These are phyloP conservation scores for Discostella stelligera DNA, from an alignment of 352 stramenopile genomes.

Conservation along the genomic window DNA sequence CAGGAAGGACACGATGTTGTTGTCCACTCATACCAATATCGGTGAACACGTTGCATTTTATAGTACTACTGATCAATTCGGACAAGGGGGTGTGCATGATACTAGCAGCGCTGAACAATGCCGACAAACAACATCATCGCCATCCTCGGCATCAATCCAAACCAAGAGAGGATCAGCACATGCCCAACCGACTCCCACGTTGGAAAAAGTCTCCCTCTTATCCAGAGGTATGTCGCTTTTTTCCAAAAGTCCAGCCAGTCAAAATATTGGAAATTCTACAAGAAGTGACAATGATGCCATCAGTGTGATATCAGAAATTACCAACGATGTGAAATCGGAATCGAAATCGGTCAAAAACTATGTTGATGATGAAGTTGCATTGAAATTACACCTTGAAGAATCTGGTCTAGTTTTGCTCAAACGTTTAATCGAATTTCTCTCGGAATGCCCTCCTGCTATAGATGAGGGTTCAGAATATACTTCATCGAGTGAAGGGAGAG, in stretches of 20 bases:
- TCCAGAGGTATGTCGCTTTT: slow-evolving; percentile 42
- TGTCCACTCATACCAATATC: background rate
- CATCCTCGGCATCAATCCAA: background rate
- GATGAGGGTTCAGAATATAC: slow-evolving; percentile 21
- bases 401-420: slow-evolving; percentile 46
- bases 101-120: background rate
- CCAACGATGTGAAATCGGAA: slow-evolving; percentile 22
- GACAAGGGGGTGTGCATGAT: background rate
- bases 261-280: background rate
- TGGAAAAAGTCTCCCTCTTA: slow-evolving; percentile 37
- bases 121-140: background rate
- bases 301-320: slow-evolving; percentile 42
- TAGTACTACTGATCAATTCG: background rate
- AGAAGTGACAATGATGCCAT: slow-evolving; percentile 32
- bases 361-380: slow-evolving; percentile 14
- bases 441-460: slow-evolving; percentile 39
- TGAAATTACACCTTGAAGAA: slow-evolving; percentile 40
- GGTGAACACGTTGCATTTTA: background rate
- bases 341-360: slow-evolving; percentile 7
- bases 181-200: background rate
- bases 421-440: slow-evolving; percentile 53
- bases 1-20: background rate
- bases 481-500: slow-evolving; percentile 1
- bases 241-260: slow-evolving; percentile 13
- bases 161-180: slow-evolving; percentile 11